phyloP scores from a whole-genome alignment of 1,284 basidiomycete genomes.

The Ganoderma boninense region DNA sequence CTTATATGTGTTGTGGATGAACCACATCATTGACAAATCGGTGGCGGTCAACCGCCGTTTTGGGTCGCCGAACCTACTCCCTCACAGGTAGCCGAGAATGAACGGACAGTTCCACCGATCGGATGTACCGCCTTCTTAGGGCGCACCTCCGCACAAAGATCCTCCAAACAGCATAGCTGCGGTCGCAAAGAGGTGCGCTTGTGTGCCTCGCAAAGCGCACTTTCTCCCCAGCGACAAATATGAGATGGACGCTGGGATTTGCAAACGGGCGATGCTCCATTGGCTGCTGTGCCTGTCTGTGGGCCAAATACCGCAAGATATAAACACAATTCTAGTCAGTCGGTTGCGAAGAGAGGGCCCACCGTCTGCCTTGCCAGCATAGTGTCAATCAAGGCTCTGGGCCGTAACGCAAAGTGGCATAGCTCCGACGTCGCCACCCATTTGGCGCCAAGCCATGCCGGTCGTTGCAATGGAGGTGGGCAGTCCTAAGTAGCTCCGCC shows the following conservation, averaged over 20 bases:
- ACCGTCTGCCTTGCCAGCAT: background rate
- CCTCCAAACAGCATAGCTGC: background rate
- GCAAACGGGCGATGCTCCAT: background rate
- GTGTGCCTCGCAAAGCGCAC: background rate
- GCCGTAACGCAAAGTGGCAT: background rate
- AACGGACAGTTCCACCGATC: conserved; percentile 3
- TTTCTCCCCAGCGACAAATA: background rate
- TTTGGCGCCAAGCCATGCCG: background rate
- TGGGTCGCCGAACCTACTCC: background rate
- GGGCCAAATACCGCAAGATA: background rate
- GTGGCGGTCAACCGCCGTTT: background rate
- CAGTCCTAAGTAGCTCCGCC: background rate
- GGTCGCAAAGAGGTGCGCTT: background rate
- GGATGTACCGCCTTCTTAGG: background rate
- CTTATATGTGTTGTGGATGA: conserved; percentile 1
- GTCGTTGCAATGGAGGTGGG: background rate
- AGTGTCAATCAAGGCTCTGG: background rate
- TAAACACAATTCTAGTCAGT: background rate
- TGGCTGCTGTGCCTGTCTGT: background rate
- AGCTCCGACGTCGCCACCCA: background rate
- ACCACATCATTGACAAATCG: background rate
- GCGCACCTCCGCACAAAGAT: background rate
- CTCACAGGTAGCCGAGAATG: conserved; percentile 2
- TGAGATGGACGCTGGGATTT: background rate
- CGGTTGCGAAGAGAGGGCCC: background rate